Evolutionary conservation across 2,329 filamentous ascomycete genomes (phyloP).

Genomic region (Nothomitra cinnamomea): DNA sequence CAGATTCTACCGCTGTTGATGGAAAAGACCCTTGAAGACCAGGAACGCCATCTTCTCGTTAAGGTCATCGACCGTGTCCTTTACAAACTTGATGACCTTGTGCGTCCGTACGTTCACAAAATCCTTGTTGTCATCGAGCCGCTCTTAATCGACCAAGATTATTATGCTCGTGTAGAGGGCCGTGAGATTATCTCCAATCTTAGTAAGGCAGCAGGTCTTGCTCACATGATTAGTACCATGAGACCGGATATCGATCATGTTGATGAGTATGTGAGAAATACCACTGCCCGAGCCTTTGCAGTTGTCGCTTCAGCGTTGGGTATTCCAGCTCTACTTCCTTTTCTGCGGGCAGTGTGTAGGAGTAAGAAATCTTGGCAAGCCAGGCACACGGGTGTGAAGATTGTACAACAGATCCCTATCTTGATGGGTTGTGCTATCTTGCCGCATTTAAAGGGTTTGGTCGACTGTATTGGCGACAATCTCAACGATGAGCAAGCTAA

Average conservation of each 20-base stretch:
- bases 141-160: slow-evolving; percentile 97
- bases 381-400: slow-evolving; percentile 94
- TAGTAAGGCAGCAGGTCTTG: slow-evolving; percentile 86
- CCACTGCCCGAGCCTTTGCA: slow-evolving; percentile 88
- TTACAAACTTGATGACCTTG: slow-evolving; percentile 94
- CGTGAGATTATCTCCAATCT: slow-evolving; percentile 98
- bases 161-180: slow-evolving; percentile 94
- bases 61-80: slow-evolving; percentile 98
- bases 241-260: slow-evolving; percentile 95
- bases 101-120: slow-evolving; percentile 93
- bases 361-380: slow-evolving; percentile 99
- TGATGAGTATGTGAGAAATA: slow-evolving; percentile 96
- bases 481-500: slow-evolving; percentile 97
- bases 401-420: slow-evolving; percentile 96
- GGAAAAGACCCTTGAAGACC: slow-evolving; percentile 95
- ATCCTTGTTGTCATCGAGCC: slow-evolving; percentile 97
- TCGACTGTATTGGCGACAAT: slow-evolving; percentile 92
- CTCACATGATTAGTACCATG: slow-evolving; percentile 99
- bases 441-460: slow-evolving; percentile 85
- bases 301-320: slow-evolving; percentile 93
- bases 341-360: slow-evolving; percentile 85
- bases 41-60: slow-evolving; percentile 93
- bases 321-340: slow-evolving; percentile 86
- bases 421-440: slow-evolving; percentile 95
- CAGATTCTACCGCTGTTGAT: slow-evolving; percentile 93